These are phyloP conservation scores for Diaporthe vaccinii DNA, from an alignment of 2,329 filamentous ascomycete species.

Conservation along the genomic window DNA sequence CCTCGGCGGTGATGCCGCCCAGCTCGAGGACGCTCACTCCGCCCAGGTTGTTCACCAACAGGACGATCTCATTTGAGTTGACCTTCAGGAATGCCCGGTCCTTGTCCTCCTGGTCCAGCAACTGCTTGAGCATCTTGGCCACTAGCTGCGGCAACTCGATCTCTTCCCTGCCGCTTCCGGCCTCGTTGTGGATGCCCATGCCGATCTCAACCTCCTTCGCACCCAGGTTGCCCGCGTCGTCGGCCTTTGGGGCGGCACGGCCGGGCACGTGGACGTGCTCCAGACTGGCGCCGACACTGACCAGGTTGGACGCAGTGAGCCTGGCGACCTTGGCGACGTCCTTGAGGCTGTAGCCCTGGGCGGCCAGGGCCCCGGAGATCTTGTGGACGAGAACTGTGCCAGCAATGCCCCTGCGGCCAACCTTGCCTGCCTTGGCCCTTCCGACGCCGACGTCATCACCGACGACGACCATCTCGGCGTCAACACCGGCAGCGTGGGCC, in stretches of 20 bases:
- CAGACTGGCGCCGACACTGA: constrained; percentile 87
- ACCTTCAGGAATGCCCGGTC: constrained; percentile 80
- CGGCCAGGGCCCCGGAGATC: constrained; percentile 86
- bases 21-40: constrained; percentile 80
- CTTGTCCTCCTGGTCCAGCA: constrained; percentile 74
- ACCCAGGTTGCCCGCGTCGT: constrained; percentile 69
- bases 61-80: constrained; percentile 73
- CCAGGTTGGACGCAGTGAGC: constrained; percentile 79
- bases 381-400: constrained; percentile 94
- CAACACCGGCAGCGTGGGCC: constrained; percentile 81
- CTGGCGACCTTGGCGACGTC: constrained; percentile 81
- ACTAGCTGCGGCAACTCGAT: constrained; percentile 69
- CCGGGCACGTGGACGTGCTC: constrained; percentile 96
- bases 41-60: constrained; percentile 83
- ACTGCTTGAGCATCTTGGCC: constrained; percentile 76
- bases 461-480: constrained; percentile 91
- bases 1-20: constrained; percentile 78
- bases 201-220: constrained; percentile 73
- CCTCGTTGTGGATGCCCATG: constrained; percentile 85
- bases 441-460: constrained; percentile 95
- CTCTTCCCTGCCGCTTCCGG: constrained; percentile 66
- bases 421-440: constrained; percentile 85
- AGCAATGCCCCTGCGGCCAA: constrained; percentile 90
- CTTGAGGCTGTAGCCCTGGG: constrained; percentile 74
- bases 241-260: constrained; percentile 65